These are phyloP conservation scores for Acanthamoeba castellanii DNA, from an alignment of 208 protist genomes.

Conservation along the genomic window DNA sequence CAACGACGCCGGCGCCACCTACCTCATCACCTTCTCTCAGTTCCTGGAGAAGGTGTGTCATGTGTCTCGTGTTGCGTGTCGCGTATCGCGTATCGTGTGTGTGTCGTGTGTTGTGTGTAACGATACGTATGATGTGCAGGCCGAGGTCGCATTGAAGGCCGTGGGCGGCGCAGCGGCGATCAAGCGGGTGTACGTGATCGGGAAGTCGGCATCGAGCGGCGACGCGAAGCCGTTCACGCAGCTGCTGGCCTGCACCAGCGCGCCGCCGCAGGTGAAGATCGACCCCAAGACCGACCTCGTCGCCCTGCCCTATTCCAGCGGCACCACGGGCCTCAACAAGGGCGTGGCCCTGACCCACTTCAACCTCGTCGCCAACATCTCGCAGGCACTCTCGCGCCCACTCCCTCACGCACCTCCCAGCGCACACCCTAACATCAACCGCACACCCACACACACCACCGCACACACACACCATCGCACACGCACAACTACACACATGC, in stretches of 20 bases:
- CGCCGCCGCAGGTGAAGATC: slow-evolving; percentile 35
- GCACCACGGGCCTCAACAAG: slow-evolving; percentile 94
- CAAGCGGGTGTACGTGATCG: slow-evolving; percentile 1
- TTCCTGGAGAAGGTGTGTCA: slow-evolving; percentile 13
- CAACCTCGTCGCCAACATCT: slow-evolving; percentile 93
- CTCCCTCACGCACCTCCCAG: slow-evolving; percentile 77
- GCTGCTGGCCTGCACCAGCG: background rate
- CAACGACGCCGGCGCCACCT: slow-evolving; percentile 21
- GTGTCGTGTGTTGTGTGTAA: background rate
- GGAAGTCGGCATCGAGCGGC: background rate
- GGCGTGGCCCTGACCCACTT: slow-evolving; percentile 95
- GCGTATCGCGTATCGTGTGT: background rate
- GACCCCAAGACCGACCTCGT: slow-evolving; percentile 42
- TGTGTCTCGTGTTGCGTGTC: background rate
- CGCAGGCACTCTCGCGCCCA: slow-evolving; percentile 86
- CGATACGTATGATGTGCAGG: background rate
- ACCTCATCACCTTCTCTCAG: slow-evolving; percentile 50
- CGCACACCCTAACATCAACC: slow-evolving; percentile 25
- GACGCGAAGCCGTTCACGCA: background rate
- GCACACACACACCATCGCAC: too few species aligned
- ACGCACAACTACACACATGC: slow-evolving; percentile 39
- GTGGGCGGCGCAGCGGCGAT: background rate
- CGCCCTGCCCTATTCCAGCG: slow-evolving; percentile 76
- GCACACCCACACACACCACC: background rate
- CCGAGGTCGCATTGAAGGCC: background rate